These are phyloP conservation scores for Striga asiatica DNA, from an alignment of 257 asterid genomes.

Conservation along the genomic window DNA sequence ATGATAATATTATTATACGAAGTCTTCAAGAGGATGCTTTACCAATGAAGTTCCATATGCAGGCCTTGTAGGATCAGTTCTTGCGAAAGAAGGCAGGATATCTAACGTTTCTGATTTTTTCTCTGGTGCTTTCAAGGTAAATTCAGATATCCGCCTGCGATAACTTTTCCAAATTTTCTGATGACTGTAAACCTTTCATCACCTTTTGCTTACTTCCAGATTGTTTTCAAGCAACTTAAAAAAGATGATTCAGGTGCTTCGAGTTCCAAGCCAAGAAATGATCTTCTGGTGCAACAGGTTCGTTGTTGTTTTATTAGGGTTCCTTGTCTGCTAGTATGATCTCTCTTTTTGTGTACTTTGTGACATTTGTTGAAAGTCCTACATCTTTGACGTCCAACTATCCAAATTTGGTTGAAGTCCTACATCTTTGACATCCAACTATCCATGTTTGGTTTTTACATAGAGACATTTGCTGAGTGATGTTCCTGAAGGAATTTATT, in stretches of 20 bases:
- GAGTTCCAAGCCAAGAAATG: constrained; percentile 49
- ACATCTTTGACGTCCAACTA: background rate
- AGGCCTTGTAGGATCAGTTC: constrained; percentile 80
- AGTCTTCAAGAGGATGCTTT: background rate
- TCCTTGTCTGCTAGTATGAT: too few species aligned
- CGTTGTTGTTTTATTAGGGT: constrained; percentile 8
- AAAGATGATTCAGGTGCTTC: constrained; percentile 46
- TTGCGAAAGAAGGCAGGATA: constrained; percentile 65
- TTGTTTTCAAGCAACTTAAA: constrained; percentile 36
- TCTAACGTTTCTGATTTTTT: constrained; percentile 42
- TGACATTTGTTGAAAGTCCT: too few species aligned
- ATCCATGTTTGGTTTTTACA: background rate
- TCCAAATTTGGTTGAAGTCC: background rate
- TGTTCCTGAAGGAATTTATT: constrained; percentile 7
- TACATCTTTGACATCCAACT: background rate
- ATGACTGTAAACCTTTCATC: background rate
- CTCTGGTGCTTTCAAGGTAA: constrained; percentile 78
- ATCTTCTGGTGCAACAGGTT: constrained; percentile 78
- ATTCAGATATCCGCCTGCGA: background rate
- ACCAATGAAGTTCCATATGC: constrained; percentile 18
- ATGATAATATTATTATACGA: background rate
- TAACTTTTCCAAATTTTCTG: background rate
- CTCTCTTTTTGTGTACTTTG: too few species aligned
- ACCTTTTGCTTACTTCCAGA: constrained; percentile 35
- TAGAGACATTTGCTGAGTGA: background rate